Evolutionary conservation across 768 basidiomycete species (phyloP).

Genomic region (Punctularia strigosozonata): DNA sequence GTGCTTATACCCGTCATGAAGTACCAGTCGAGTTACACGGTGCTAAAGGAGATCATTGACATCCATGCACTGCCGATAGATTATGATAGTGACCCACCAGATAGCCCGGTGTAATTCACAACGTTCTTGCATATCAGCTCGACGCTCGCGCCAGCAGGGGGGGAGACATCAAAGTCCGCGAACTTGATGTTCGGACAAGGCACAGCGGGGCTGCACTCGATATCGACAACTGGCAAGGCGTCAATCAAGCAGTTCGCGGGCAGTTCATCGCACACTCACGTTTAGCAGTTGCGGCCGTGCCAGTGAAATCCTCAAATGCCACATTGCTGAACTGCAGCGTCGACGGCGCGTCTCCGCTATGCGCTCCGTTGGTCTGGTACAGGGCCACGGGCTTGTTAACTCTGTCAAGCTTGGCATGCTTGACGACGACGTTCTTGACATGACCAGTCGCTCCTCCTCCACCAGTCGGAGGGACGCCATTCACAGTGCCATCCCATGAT

Average conservation of each 20-base stretch:
- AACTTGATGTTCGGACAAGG: conserved; percentile 29
- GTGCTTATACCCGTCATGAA: too few relatives aligned
- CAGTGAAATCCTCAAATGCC: conserved; percentile 33
- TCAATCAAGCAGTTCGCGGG: not conserved
- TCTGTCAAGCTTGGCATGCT: conserved; percentile 32
- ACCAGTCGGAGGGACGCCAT: conserved; percentile 41
- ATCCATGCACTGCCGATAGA: too few relatives aligned
- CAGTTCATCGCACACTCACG: conserved; percentile 15
- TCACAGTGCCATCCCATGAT: conserved; percentile 38
- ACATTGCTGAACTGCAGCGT: conserved; percentile 34
- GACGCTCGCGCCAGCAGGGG: conserved; percentile 24
- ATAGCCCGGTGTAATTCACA: conserved; percentile 18
- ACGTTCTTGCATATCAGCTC: conserved; percentile 37
- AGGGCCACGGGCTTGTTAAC: conserved; percentile 35
- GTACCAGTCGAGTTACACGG: too few relatives aligned
- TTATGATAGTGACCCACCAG: too few relatives aligned
- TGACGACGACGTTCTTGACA: conserved; percentile 30
- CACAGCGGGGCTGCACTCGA: conserved; percentile 31
- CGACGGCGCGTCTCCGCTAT: conserved; percentile 41
- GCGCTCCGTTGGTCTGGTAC: conserved; percentile 39
- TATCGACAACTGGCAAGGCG: conserved; percentile 25
- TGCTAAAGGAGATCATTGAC: too few relatives aligned
- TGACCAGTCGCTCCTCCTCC: conserved; percentile 43
- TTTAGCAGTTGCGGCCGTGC: conserved; percentile 29
- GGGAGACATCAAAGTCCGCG: conserved; percentile 23